These are phyloP conservation scores for Plantago rigida DNA, from an alignment of 305 asterid species.

Conservation along the genomic window DNA sequence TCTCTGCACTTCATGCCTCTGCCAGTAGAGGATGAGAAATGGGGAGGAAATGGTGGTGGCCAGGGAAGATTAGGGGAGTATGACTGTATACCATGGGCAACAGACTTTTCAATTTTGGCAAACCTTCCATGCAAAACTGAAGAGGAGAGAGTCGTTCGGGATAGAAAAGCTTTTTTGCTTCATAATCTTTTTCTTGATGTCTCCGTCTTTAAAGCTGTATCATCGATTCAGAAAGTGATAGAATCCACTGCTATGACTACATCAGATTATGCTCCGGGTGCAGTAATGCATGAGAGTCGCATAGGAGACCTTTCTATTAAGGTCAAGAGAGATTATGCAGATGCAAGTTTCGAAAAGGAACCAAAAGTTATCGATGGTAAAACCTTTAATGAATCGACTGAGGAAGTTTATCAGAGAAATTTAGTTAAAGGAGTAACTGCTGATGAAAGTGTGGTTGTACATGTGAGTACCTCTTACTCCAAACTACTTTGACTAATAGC, in stretches of 20 bases:
- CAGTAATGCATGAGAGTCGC: conserved; percentile 55
- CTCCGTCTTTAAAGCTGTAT: conserved; percentile 72
- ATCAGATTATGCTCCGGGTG: conserved; percentile 38
- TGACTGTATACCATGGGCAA: conserved; percentile 89
- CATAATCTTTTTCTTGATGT: conserved; percentile 92
- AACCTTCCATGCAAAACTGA: conserved; percentile 85
- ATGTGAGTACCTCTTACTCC: conserved; percentile 50
- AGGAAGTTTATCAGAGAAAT: conserved; percentile 62
- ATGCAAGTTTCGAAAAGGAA: conserved; percentile 53
- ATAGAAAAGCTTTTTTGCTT: conserved; percentile 94
- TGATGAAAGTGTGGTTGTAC: conserved; percentile 83
- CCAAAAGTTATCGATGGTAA: conserved; percentile 46
- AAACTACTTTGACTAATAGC: conserved; percentile 5
- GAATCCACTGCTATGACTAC: conserved; percentile 36
- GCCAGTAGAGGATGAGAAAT: conserved; percentile 75
- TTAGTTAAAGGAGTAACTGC: conserved; percentile 92
- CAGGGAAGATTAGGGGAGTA: conserved; percentile 72
- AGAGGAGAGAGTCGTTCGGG: conserved; percentile 89
- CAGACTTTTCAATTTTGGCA: conserved; percentile 73
- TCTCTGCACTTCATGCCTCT: conserved; percentile 49
- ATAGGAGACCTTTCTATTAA: conserved; percentile 69
- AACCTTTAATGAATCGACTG: conserved; percentile 35
- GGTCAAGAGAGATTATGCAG: conserved; percentile 55
- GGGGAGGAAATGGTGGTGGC: conserved; percentile 99
- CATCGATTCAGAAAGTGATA: conserved; percentile 63